A percentile compares a stretch with the other conserved stretches of the same genome.
phyloP scores from a whole-genome alignment of 202 grass and related monocot genomes.

The Brachypodium distachyon region DNA sequence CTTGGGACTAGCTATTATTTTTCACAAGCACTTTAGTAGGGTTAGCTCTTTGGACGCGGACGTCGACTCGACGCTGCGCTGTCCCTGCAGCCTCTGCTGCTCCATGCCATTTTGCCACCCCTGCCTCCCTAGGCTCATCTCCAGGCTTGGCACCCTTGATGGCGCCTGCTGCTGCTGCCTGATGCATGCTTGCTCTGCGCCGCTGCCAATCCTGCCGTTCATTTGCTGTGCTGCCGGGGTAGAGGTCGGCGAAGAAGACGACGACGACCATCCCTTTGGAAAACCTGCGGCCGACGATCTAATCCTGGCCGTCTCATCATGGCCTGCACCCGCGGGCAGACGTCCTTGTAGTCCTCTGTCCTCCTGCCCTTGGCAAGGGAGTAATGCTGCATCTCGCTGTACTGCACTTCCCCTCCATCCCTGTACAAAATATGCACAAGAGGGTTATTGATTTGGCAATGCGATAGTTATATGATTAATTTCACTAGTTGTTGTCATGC shows the following conservation, averaged over 20 bases:
- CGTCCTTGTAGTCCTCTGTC: neutral
- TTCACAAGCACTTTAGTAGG: conserved; percentile 38
- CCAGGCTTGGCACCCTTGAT: conserved; percentile 35
- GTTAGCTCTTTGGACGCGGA: conserved; percentile 33
- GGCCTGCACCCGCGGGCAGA: neutral
- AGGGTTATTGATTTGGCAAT: neutral
- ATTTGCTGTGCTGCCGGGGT: neutral
- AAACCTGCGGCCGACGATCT: conserved; percentile 5
- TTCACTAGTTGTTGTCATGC: neutral
- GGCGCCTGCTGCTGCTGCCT: neutral
- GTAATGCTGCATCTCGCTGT: conserved; percentile 10
- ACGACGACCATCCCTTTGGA: neutral
- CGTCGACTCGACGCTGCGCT: conserved; percentile 15
- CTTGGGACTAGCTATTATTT: too few species aligned
- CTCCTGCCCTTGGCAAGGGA: neutral
- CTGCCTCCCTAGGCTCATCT: conserved; percentile 51
- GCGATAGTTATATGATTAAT: neutral
- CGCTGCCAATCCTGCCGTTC: neutral
- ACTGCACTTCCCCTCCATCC: conserved; percentile 21
- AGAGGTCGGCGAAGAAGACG: neutral
- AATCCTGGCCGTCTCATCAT: conserved; percentile 5
- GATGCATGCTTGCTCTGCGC: neutral
- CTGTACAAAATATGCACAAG: conserved; percentile 20
- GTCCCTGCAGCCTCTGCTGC: conserved; percentile 10
- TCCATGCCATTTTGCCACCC: conserved; percentile 28